phyloP scores from a whole-genome alignment of 169 alveolate species.

The Plasmodium gonderi region DNA sequence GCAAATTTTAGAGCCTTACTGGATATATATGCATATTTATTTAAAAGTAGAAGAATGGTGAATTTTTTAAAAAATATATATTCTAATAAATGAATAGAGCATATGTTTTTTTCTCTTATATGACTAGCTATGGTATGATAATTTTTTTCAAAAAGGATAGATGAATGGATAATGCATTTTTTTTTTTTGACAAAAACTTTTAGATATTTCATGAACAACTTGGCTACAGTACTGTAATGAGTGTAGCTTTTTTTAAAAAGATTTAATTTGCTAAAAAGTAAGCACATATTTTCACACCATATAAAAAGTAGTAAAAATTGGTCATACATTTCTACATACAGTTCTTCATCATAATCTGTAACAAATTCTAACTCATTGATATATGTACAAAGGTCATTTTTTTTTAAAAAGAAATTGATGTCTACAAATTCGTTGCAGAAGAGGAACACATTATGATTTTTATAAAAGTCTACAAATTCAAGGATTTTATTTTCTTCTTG shows the following conservation, averaged over 20 bases:
- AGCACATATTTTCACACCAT: slow-evolving; percentile 59
- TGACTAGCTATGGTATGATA: slow-evolving; percentile 56
- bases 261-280: slow-evolving; percentile 30
- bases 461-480: slow-evolving; percentile 45
- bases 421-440: slow-evolving; percentile 53
- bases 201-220: slow-evolving; percentile 37
- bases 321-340: slow-evolving; percentile 63
- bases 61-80: slow-evolving; percentile 67
- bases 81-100: slow-evolving; percentile 68
- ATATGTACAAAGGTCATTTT: slow-evolving; percentile 12
- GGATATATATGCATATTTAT: slow-evolving; percentile 53
- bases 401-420: slow-evolving; percentile 35
- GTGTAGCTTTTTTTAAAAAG: slow-evolving; percentile 53
- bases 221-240: slow-evolving; percentile 19
- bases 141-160: slow-evolving; percentile 67
- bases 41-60: slow-evolving; percentile 50
- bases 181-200: slow-evolving; percentile 65
- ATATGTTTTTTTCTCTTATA: slow-evolving; percentile 62
- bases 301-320: slow-evolving; percentile 40
- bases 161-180: slow-evolving; percentile 57
- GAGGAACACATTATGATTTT: slow-evolving; percentile 41
- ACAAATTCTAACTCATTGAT: slow-evolving; percentile 37
- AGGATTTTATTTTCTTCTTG: not conserved
- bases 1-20: slow-evolving; percentile 67
- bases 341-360: slow-evolving; percentile 58